Base-by-base conservation (phyloP, 192 early-diverging fungal species). In the Backusella morwellensis region DNA sequence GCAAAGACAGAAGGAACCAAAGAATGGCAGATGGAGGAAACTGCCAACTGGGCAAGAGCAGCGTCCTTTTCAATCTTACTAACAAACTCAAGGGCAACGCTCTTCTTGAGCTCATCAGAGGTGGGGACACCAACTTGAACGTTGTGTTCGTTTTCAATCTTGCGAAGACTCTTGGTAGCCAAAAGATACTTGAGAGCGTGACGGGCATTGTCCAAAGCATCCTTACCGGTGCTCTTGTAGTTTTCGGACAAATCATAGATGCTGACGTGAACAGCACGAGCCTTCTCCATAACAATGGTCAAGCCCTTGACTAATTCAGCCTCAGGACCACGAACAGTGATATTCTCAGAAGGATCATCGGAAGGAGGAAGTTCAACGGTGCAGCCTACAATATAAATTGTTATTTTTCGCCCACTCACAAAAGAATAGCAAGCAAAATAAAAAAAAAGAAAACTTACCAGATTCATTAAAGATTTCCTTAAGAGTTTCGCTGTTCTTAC, bases 401-500 rank as follows among this genome's bases (percentile, higher is more conserved):
- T 59, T 59, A 19, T 12, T 11, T 19, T 26, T 23, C 23, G 0
- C 42, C 3, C 54, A 26, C 21, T 26, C 23, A 26, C 23, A 26
- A 26, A 7, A 19, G 32, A 21, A 21, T 40, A 12, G 9, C 38
- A 54, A 32, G 23, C 6, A 54, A 23, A n/a, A n/a, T 6, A 23
- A 56, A 7, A 56, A 9, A 23, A 56, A 56, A 23, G 11, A 9
- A 11, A 32, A 32, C 66, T 72, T 75, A 80, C 82, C 97, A 35
- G 94, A 97, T 0, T 88, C 84, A n/a, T 90, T 89, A 54, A 96
- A 83, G 67, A 99, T 93, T 56, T 97, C 96, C 68, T 91, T 86
- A 66, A 98, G 86, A 29, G 87, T 87, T 32, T 88, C 80, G 35
- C 94, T 96, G 81, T 93, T 90, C 36, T 90, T 82, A 15, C 97